Percentiles rank a stretch among this genome's conserved stretches.
Conservation (phyloP, 2,329 filamentous ascomycete species). For the Venturia oleaginea region DNA sequence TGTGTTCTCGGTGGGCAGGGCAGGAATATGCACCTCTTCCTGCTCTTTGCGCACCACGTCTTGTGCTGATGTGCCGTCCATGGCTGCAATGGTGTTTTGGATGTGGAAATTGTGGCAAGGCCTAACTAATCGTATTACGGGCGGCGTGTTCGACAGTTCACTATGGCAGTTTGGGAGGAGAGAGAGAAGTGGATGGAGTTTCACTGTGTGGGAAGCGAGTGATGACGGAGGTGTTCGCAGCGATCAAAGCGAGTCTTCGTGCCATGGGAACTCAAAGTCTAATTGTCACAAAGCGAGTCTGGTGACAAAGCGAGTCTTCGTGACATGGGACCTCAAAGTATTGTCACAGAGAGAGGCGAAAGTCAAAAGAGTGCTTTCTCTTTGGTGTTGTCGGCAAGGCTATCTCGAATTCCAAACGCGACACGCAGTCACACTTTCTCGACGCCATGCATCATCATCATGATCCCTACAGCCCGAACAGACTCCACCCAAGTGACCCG, state of each 20-base stretch:
- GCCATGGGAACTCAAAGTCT: not conserved
- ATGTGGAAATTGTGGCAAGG: not conserved
- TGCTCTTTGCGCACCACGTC: not conserved
- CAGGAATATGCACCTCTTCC: not conserved
- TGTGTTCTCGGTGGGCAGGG: not conserved
- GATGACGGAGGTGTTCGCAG: not conserved
- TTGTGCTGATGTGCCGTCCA: not conserved
- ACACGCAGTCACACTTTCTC: not conserved
- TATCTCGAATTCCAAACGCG: not conserved
- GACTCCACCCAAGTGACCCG: no score
- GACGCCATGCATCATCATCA: no score
- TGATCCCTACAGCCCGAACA: not conserved
- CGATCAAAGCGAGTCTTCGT: not conserved
- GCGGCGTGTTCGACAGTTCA: no score
- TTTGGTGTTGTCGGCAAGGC: not conserved
- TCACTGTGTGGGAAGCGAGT: not conserved
- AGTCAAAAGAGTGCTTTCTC: not conserved
- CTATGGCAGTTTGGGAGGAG: not conserved
- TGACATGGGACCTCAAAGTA: no score
- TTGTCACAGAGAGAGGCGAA: no score
- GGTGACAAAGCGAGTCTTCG: not conserved
- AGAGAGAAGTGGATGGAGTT: not conserved
- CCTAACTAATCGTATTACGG: no score
- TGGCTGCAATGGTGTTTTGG: not conserved
- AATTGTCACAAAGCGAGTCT: not conserved